Evolutionary conservation across 805 yeast genomes (phyloP), one percentile per base, ranked within the genome.

Genomic region (Barnettozyma californica): DNA sequence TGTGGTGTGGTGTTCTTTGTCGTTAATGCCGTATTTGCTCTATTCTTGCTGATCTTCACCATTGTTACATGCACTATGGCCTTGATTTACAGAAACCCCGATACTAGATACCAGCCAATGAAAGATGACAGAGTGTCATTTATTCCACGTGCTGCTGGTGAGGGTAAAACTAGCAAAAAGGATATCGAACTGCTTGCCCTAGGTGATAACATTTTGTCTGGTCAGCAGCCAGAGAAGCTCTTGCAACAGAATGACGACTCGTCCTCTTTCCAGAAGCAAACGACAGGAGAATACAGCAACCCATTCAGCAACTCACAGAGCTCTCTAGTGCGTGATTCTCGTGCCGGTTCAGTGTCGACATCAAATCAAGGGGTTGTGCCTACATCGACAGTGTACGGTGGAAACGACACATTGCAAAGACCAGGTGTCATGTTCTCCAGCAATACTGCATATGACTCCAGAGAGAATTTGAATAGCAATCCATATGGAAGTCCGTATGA

Each of bases 111-210:
- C 71, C 92, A 89, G 70, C 98, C 97, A 53, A 86, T 92, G 85
- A 86, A 85, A 59, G 99, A 94, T 67, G 99, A 94, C 64, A 81
- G 99, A 64, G 94, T 87, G 45, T 87, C 97, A n/a, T 94, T 94
- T 66, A 87, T 94, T 62, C 91, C 91, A 53, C 76, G 83, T 59
- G 73, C 63, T 1, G 49, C 52, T 4, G 63, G 55, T 1, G 48
- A 54, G 50, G 63, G 56, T 41, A 56, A 58, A 37, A 38, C 55
- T 1, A 58, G 57, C 25, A 56, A 59, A 51, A 54, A 60, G 45
- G 65, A 59, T 43, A 61, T 62, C n/a, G 65, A 60, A 48, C 36
- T 59, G 14, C 47, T 60, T 37, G 64, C 63, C 2, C 46, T 61
- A 5, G 65, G 65, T 45, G 66, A 59, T 35, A 55, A 63, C 31